A percentile compares a stretch with the other conserved stretches of the same genome.
These are phyloP conservation scores for Elsinoe ampelina DNA, from an alignment of 2,329 filamentous ascomycete genomes.

Conservation along the genomic window DNA sequence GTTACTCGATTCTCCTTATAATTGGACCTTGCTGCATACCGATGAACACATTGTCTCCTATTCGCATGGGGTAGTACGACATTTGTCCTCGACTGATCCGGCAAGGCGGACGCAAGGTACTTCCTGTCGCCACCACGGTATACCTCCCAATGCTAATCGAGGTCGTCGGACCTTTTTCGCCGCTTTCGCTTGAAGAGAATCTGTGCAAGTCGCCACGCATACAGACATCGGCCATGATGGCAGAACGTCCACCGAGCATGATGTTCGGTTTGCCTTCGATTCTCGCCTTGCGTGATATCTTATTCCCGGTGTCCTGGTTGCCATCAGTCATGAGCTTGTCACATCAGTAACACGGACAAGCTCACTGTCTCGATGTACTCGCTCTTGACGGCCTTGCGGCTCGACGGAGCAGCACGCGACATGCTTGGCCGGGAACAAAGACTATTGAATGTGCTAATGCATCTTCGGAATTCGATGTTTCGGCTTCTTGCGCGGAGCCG, in stretches of 20 bases:
- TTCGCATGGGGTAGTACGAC: constrained; percentile 79
- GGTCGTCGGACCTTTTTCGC: constrained; percentile 25
- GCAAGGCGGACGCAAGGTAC: constrained; percentile 72
- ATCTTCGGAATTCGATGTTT: not conserved
- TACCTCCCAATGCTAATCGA: constrained; percentile 86
- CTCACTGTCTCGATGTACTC: constrained; percentile 95
- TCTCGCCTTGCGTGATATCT: constrained; percentile 83
- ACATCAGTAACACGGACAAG: constrained; percentile 11
- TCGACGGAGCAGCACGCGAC: constrained; percentile 33
- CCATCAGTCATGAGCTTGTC: not conserved
- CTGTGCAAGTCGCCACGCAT: constrained; percentile 78
- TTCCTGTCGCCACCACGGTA: constrained; percentile 74
- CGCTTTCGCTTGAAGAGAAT: constrained; percentile 33
- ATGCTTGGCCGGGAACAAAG: constrained; percentile 20
- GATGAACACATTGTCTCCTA: constrained; percentile 91
- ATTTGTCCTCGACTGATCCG: constrained; percentile 67
- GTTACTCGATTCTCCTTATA: not conserved
- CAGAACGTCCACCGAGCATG: constrained; percentile 86
- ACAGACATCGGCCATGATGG: constrained; percentile 90
- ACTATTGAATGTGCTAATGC: not conserved
- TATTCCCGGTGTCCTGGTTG: constrained; percentile 86
- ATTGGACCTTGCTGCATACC: constrained; percentile 39
- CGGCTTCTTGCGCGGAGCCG: not conserved
- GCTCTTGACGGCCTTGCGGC: constrained; percentile 61
- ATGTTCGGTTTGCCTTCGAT: constrained; percentile 96